Percentiles rank a stretch among this genome's conserved stretches.
phyloP scores from a whole-genome alignment of 169 alveolate species.

The Plasmodium chabaudi region DNA sequence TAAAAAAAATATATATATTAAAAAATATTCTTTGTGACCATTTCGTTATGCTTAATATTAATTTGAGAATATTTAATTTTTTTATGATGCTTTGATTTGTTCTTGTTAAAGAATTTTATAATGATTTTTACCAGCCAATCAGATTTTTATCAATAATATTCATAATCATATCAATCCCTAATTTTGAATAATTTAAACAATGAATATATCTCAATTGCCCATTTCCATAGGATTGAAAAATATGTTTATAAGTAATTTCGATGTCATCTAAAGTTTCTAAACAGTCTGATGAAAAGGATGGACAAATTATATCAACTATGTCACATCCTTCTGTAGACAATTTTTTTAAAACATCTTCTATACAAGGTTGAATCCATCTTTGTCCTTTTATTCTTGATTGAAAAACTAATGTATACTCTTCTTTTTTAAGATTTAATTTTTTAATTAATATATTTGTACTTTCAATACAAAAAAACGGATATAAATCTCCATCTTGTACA shows the following conservation, averaged over 20 bases:
- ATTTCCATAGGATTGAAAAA: slow-evolving; percentile 33
- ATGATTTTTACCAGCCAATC: slow-evolving; percentile 24
- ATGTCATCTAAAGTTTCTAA: slow-evolving; percentile 68
- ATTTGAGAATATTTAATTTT: too few species aligned
- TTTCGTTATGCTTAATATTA: too few species aligned
- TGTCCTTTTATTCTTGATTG: slow-evolving; percentile 66
- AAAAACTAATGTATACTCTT: slow-evolving; percentile 53
- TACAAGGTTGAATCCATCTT: slow-evolving; percentile 53
- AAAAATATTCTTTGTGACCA: too few species aligned
- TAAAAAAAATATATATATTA: too few species aligned
- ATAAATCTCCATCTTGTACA: slow-evolving; percentile 61
- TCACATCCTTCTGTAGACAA: slow-evolving; percentile 27
- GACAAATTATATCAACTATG: slow-evolving; percentile 48
- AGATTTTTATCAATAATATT: slow-evolving; percentile 48
- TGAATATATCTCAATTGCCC: slow-evolving; percentile 50
- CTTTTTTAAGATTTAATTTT: slow-evolving; percentile 38
- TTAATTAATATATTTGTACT: slow-evolving; percentile 51
- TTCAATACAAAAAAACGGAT: slow-evolving; percentile 75
- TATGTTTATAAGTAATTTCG: slow-evolving; percentile 26
- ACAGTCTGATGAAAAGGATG: slow-evolving; percentile 73
- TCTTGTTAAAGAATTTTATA: too few species aligned
- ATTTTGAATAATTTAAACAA: slow-evolving; percentile 61
- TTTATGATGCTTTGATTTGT: too few species aligned
- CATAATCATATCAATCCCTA: slow-evolving; percentile 54
- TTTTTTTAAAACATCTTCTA: slow-evolving; percentile 47